A percentile compares a stretch with the other conserved stretches of the same genome.
Evolutionary conservation across 257 asterid species (phyloP).

Genomic region (Leptodermis oblonga): DNA sequence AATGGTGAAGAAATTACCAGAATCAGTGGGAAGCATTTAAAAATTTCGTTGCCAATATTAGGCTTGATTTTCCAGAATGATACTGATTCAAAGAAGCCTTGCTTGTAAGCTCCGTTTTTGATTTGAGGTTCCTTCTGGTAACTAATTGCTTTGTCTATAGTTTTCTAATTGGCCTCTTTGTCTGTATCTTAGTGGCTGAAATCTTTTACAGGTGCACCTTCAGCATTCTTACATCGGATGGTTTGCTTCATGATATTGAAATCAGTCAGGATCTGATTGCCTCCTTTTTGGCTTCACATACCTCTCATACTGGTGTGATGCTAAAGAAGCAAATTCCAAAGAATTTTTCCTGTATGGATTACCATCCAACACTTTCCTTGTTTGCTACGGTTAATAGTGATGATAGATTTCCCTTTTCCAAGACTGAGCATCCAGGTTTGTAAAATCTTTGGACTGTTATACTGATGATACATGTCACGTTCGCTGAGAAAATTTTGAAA

Average conservation of each 20-base stretch:
- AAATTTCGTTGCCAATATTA: constrained; percentile 55
- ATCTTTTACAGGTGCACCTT: constrained; percentile 70
- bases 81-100: constrained; percentile 48
- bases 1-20: constrained; percentile 90
- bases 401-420: constrained; percentile 35
- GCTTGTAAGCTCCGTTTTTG: constrained; percentile 50
- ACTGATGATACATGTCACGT: background rate
- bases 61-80: constrained; percentile 69
- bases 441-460: constrained; percentile 1
- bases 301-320: constrained; percentile 36
- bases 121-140: constrained; percentile 17
- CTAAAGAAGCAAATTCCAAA: constrained; percentile 48
- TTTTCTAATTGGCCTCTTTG: constrained; percentile 19
- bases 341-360: constrained; percentile 75
- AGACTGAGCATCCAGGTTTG: constrained; percentile 20
- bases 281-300: constrained; percentile 50
- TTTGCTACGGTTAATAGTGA: constrained; percentile 52
- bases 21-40: constrained; percentile 62
- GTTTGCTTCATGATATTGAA: constrained; percentile 77
- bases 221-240: constrained; percentile 69
- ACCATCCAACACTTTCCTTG: constrained; percentile 50
- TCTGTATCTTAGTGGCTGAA: constrained; percentile 24
- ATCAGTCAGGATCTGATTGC: constrained; percentile 82
- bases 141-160: constrained; percentile 17
- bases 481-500: no score